Evolutionary conservation across 768 basidiomycete genomes (phyloP), one percentile per base, ranked within the genome.

Genomic region (Rhizopogon rudus): DNA sequence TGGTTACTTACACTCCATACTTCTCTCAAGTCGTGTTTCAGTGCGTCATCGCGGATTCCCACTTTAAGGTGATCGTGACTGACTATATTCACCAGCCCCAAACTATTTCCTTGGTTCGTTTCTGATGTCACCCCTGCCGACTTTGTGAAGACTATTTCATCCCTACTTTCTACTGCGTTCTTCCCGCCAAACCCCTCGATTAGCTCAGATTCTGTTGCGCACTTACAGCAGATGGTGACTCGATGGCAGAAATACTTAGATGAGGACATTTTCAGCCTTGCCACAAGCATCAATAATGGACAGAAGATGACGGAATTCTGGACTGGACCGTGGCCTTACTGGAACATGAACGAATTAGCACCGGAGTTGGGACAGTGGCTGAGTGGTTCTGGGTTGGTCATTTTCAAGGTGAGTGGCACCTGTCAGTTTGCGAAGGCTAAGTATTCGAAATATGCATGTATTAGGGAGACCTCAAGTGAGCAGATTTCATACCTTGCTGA

Each of bases 41-140:
- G 94, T 96, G 50, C 56, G 83, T 78, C 41, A 14, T n/a, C 17
- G 29, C 9, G 31, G 33, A 35, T 48, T 35, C 25, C 35, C 31
- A 13, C 48, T 14, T 55, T 2, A 7, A 12, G 16, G 2, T 7
- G 39, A 7, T 51, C 10, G 45, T 52, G 52, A 51, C 13, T 71
- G 8, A 67, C 45, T 20, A 40, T 42, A 44, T 17, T 53, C 16
- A 52, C 3, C 57, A 96, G 94, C 72, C 91, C 94, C 0, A 98
- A 99, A 69, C 75, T 89, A 8, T 88, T 98, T 51, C 95, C 95
- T 0, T 99, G 96, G 94, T 99, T 98, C 66, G 95, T 98, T 44
- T 93, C 91, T 10, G 93, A 97, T 67, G 93, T 95, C 28, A 89
- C 91, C 4, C 94, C 96, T 1, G 73, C 78, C 25, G 96, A 99